Base-by-base conservation (phyloP, 1,139 yeast genomes). In the Yamadazyma siamensis region DNA sequence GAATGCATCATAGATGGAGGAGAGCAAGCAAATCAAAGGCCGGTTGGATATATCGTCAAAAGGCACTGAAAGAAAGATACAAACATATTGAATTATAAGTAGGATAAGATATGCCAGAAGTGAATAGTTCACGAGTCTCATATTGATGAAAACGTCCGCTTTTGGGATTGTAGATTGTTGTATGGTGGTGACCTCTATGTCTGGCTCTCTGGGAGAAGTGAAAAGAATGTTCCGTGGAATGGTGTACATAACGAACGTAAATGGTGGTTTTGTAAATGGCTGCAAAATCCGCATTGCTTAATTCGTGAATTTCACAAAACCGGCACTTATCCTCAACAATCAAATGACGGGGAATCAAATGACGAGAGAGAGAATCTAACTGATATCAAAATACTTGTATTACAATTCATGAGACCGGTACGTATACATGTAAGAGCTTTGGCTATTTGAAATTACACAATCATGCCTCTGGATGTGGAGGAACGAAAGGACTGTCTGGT, bases 41-140 rank as follows among this genome's bases (percentile, higher is more conserved):
- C 71, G 47, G 31, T 67, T 59, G 19, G 54, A 58, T 6, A 72
- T 59, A 12, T 56, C 62, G 13, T 70, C 68, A 38, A 65, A 65
- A 1, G 76, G 74, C 21, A 68, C 61, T 3, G 63, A 57, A 13
- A 57, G 48, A 38, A 64, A 72, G 25, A 65, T 55, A 18, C 59
- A 45, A 3, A 67, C 39, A 31, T 71, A 63, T 39, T 71, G 71
- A 1, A 52, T 36, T 20, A 67, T 38, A 36, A 71, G 50, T 14
- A 56, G 44, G 0, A 52, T 47, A 15, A 65, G 39, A 40, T 62
- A 65, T 4, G 47, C 23, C 21, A 51, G 43, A 29, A 58, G 40
- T n/a, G 56, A 47, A 3, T 37, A 33, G 11, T 50, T 42, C 27
- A 54, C 44, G 15, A 32, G 6, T 8, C 40, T 36, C 7, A 44